Conservation (phyloP, 768 basidiomycete genomes). For the Pisolithus orientalis region DNA sequence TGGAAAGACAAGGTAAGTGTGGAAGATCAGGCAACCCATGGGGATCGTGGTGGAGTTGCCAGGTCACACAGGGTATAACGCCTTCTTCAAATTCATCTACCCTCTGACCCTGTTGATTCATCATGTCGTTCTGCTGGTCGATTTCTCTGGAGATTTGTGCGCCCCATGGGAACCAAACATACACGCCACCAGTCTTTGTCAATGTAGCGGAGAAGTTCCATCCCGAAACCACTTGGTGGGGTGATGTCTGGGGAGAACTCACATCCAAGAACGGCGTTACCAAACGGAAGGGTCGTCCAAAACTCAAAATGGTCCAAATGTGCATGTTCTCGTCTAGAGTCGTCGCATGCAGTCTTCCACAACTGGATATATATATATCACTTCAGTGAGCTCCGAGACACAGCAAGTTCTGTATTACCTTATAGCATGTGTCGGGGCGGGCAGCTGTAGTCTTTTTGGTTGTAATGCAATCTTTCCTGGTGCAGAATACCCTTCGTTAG, state of each 20-base stretch:
- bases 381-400: neutral
- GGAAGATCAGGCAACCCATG: slow-evolving; percentile 55
- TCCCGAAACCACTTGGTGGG: slow-evolving; percentile 68
- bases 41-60: slow-evolving; percentile 53
- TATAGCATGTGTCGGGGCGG: slow-evolving; percentile 52
- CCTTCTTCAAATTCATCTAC: slow-evolving; percentile 30
- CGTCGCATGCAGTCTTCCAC: slow-evolving; percentile 69
- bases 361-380: slow-evolving; percentile 37
- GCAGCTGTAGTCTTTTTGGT: slow-evolving; percentile 57
- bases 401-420: slow-evolving; percentile 39
- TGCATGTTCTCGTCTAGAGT: slow-evolving; percentile 52
- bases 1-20: slow-evolving; percentile 44
- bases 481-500: slow-evolving; percentile 51
- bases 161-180: slow-evolving; percentile 67
- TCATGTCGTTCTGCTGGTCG: slow-evolving; percentile 32
- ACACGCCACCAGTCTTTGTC: slow-evolving; percentile 63
- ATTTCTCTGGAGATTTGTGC: slow-evolving; percentile 37
- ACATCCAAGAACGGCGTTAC: slow-evolving; percentile 32
- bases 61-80: slow-evolving; percentile 54
- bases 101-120: slow-evolving; percentile 36
- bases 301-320: slow-evolving; percentile 72
- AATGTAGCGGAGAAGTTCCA: slow-evolving; percentile 77
- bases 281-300: slow-evolving; percentile 74
- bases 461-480: slow-evolving; percentile 40
- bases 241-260: slow-evolving; percentile 40